Base-by-base conservation (phyloP, 2,329 filamentous ascomycete species). In the Sporothrix pallida region DNA sequence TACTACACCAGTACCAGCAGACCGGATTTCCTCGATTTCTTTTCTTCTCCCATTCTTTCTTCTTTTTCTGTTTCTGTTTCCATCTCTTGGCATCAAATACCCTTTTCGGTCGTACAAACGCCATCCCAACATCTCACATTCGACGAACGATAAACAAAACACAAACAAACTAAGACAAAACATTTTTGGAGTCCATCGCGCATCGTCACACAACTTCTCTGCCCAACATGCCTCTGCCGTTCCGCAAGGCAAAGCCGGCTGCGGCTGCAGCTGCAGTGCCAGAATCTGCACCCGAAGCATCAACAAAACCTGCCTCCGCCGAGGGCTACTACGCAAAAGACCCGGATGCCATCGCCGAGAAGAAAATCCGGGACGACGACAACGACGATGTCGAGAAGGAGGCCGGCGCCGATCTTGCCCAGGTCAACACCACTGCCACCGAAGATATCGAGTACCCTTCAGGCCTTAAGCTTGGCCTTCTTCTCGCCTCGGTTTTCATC, bases 401-500 rank as follows among this genome's bases (percentile, higher is more conserved):
- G 58, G 8, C 62, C 20, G 71, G 44, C 2, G 72, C 76, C 5
- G 71, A 68, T 50, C 74, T 78, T 8, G 75, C 73, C 73, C 75
- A 73, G 31, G 74, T 74, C 67, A 68, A 72, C 65, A 77, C 77
- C 3, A 77, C 77, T 2, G 76, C 76, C 42, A 77, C 77, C 5
- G 78, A 78, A 23, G 76, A 79, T 58, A 74, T 78, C 50, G 79
- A 79, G 31, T 83, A 83, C 70, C 81, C 82, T 2, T 75, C 75
- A 1, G 81, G 82, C 2, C 26, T 80, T 23, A 77, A 78, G 37
- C 79, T 83, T 7, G 78, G 72, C 5, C 74, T 83, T 46, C 74
- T 83, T 5, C 75, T 83, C 70, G 68, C 77, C 5, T 82, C 82
- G 5, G 76, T 81, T 46, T 82, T 81, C 73, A 76, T 81, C 26